phyloP scores from a whole-genome alignment of 805 yeast species.

The Lipomyces sp. region DNA sequence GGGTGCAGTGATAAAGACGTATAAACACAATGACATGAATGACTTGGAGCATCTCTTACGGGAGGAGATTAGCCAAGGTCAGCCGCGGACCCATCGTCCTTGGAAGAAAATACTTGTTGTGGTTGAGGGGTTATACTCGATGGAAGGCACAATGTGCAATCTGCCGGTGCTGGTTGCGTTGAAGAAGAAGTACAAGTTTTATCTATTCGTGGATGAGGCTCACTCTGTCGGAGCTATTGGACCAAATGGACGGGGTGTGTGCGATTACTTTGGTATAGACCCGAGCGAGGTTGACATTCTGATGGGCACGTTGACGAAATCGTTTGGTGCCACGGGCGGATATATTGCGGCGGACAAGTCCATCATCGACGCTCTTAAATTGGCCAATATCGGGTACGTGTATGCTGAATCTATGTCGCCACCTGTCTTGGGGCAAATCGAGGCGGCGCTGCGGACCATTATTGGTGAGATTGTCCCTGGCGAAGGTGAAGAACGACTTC shows the following conservation, averaged over 20 bases:
- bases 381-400: conserved; percentile 70
- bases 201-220: conserved; percentile 93
- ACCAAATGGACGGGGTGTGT: conserved; percentile 89
- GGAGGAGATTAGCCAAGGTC: conserved; percentile 89
- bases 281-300: conserved; percentile 79
- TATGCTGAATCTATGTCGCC: conserved; percentile 83
- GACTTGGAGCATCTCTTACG: conserved; percentile 75
- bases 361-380: conserved; percentile 73
- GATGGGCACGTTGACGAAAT: conserved; percentile 98
- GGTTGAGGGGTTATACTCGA: conserved; percentile 85
- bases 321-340: conserved; percentile 99
- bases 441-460: conserved; percentile 76
- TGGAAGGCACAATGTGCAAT: conserved; percentile 90
- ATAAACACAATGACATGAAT: conserved; percentile 85
- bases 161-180: conserved; percentile 75
- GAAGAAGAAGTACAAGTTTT: conserved; percentile 83
- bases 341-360: conserved; percentile 79
- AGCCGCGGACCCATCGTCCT: conserved; percentile 93
- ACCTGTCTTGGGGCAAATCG: conserved; percentile 86
- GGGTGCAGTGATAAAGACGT: conserved; percentile 74
- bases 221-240: conserved; percentile 99
- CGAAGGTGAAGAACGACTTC: conserved; percentile 88
- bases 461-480: conserved; percentile 85
- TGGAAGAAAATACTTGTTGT: conserved; percentile 81
- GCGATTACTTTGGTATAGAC: conserved; percentile 85